Base-by-base conservation (phyloP, 164 flowering plant species). In the Vitis cinerea region DNA sequence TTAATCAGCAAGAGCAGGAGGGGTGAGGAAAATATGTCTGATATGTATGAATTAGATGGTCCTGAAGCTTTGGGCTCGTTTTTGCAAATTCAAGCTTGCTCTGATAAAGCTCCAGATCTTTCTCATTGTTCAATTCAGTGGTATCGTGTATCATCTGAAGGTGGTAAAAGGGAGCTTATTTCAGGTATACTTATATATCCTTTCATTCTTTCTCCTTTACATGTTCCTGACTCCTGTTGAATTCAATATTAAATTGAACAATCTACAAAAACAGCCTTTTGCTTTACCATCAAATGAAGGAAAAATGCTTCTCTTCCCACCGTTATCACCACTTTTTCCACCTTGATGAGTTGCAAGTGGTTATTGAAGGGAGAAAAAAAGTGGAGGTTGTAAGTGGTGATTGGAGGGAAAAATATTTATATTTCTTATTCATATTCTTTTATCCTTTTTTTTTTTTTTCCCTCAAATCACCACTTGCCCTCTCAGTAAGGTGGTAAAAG, bases 61-160 rank as follows among this genome's bases (percentile, higher is more conserved):
- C 60, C 82, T 68, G 97, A 87, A 84, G 82, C 85, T 19, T 81
- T 93, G 69, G 99, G 98, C 67, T 92, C 97, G 47, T 85, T 73
- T 82, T 77, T 96, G 66, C 77, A 78, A 53, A 81, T 96, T 64
- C 79, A 73, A 60, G 78, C 90, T 61, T 83, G 83, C 77, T 79
- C 85, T 30, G 85, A 85, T 72, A 68, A 71, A 51, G 79, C 90
- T 66, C 80, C 81, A 9, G 98, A 93, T 54, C 81, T 92, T 72
- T 83, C 90, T 15, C 77, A 77, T 63, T 90, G 92, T 78, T 77
- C 87, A 50, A 79, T 96, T 77, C 97, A 93, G 63, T 96, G 98
- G 99, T 92, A 83, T 67, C 94, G 97, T 71, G 61, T 89, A 63
- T 81, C 91, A 55, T 69, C 88, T 62, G 90, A 90, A 65, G 86